Evolutionary conservation across 768 basidiomycete genomes (phyloP).

Genomic region (Hypholoma fasciculare): DNA sequence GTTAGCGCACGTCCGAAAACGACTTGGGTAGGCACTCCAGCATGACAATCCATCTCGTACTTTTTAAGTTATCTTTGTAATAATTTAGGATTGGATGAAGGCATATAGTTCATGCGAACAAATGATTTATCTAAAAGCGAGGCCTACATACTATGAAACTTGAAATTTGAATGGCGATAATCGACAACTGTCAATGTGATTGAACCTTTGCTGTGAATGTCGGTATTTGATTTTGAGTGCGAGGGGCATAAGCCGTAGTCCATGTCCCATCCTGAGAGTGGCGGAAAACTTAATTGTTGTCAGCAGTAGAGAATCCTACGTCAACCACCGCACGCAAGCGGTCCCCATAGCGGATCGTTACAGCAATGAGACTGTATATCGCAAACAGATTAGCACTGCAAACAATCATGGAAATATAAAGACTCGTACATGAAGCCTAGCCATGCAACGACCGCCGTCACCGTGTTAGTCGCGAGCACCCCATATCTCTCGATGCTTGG

Average conservation of each 20-base stretch:
- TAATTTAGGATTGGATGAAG: too few species aligned
- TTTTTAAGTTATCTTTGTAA: too few species aligned
- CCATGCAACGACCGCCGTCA: conserved; percentile 45
- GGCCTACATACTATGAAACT: too few species aligned
- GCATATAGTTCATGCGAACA: too few species aligned
- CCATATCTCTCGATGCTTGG: conserved; percentile 54
- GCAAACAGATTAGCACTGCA: not conserved
- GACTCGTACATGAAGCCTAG: conserved; percentile 49
- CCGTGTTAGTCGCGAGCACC: conserved; percentile 44
- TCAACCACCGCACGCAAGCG: conserved; percentile 56
- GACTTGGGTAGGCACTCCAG: too few species aligned
- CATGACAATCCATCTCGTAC: too few species aligned
- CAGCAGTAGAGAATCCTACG: conserved; percentile 48
- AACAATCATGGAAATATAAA: not conserved
- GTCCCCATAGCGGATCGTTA: conserved; percentile 56
- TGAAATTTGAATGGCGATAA: too few species aligned
- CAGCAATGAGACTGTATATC: conserved; percentile 42
- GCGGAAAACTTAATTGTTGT: conserved; percentile 24
- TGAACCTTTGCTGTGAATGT: too few species aligned
- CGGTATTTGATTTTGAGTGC: not conserved
- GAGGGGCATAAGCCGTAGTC: not conserved
- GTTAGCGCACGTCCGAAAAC: too few species aligned
- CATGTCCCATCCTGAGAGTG: not conserved
- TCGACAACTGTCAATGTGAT: too few species aligned
- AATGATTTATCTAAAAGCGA: too few species aligned